These are phyloP conservation scores for Ascomycota sp. DNA, from an alignment of 2,329 filamentous ascomycete species.

Conservation along the genomic window DNA sequence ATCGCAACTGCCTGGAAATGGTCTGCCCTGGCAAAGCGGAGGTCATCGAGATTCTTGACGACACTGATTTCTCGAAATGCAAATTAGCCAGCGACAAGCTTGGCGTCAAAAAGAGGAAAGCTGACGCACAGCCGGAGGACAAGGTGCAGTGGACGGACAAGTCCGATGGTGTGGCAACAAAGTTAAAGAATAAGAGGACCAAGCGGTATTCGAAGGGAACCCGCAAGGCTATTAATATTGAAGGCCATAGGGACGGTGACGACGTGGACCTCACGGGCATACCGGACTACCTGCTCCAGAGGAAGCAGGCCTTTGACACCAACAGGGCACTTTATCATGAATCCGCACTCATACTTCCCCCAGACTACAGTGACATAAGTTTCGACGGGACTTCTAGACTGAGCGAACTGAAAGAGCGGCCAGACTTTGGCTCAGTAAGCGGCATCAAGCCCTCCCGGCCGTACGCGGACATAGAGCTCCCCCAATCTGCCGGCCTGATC, in stretches of 20 bases:
- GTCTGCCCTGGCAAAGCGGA: no score
- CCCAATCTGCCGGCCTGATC: conserved; percentile 56
- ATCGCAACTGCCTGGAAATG: no score
- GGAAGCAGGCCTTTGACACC: conserved; percentile 47
- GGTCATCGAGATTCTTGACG: conserved; percentile 9
- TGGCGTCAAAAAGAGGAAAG: conserved; percentile 16
- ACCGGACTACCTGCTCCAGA: conserved; percentile 48
- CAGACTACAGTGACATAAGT: conserved; percentile 49
- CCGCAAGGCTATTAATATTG: conserved; percentile 5
- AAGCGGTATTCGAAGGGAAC: conserved; percentile 11
- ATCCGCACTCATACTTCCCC: conserved; percentile 52
- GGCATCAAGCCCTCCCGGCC: conserved; percentile 40
- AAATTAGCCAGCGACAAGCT: conserved; percentile 1
- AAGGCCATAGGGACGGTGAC: conserved; percentile 15
- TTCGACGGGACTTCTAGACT: conserved; percentile 29
- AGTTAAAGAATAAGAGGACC: conserved; percentile 18
- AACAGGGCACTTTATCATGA: conserved; percentile 35
- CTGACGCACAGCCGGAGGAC: conserved; percentile 14
- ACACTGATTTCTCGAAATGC: neutral
- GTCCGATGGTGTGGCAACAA: conserved; percentile 35
- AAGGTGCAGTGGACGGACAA: conserved; percentile 35
- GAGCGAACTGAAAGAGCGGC: conserved; percentile 36
- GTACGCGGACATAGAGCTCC: conserved; percentile 55
- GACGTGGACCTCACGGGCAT: conserved; percentile 32
- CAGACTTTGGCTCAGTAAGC: conserved; percentile 34